These are phyloP conservation scores for Harringtonia lauricola DNA, from an alignment of 2,329 filamentous ascomycete species.

Conservation along the genomic window DNA sequence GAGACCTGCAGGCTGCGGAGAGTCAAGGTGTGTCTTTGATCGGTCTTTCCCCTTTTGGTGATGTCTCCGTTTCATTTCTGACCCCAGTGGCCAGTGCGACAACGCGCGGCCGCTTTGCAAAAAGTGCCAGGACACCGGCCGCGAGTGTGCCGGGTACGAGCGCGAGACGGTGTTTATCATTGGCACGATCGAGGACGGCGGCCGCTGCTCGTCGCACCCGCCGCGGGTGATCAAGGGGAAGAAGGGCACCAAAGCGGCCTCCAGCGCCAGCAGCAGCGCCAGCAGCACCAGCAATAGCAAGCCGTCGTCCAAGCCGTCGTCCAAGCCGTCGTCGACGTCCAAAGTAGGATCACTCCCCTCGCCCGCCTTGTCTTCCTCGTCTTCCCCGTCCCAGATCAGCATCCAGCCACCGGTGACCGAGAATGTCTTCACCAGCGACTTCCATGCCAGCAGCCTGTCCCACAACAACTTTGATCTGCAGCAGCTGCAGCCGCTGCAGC, in stretches of 20 bases:
- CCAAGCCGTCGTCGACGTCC: background rate
- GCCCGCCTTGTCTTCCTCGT: background rate
- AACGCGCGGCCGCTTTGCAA: constrained; percentile 48
- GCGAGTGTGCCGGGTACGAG: constrained; percentile 51
- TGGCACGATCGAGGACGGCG: constrained; percentile 41
- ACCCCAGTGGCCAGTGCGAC: constrained; percentile 41
- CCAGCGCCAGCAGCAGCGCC: background rate
- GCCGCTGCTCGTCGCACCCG: constrained; percentile 46
- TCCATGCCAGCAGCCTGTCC: background rate
- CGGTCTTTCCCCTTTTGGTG: background rate
- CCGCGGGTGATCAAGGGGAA: constrained; percentile 32
- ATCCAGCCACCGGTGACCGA: too few species aligned
- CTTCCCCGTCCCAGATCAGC: too few species aligned
- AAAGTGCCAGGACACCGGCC: constrained; percentile 46
- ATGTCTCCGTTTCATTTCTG: background rate
- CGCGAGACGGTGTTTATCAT: constrained; percentile 53
- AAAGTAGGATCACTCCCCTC: background rate
- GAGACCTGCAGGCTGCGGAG: constrained; percentile 48
- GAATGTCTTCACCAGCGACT: background rate
- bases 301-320: background rate
- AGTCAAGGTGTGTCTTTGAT: constrained; percentile 37
- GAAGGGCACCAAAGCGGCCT: constrained; percentile 13
- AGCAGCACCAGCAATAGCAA: background rate
- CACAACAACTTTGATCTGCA: too few species aligned
- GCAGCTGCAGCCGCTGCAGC: constrained; percentile 28